phyloP scores from a whole-genome alignment of 2,329 filamentous ascomycete species.

The Aspergillus ochraceoroseus region DNA sequence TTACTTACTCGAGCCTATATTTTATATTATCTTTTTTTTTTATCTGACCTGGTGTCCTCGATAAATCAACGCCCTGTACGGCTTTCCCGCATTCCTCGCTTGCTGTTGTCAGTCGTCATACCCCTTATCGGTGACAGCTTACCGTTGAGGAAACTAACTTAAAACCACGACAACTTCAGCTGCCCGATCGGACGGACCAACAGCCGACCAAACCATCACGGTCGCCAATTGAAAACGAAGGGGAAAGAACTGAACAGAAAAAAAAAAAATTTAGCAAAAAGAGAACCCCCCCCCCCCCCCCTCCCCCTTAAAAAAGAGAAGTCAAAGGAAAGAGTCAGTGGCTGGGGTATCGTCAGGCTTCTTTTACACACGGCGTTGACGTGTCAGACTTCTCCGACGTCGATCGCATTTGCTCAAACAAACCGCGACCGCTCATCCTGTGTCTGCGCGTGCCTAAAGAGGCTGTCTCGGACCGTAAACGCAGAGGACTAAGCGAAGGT shows the following conservation, averaged over 20 bases:
- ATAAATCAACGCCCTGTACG: conserved; percentile 15
- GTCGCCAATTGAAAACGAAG: conserved; percentile 9
- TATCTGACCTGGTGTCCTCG: conserved; percentile 23
- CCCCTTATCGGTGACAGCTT: conserved; percentile 20
- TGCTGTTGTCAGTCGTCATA: conserved; percentile 15
- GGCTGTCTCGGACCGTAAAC: conserved; percentile 25
- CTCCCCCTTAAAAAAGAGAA: neutral
- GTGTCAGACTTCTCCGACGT: conserved; percentile 21
- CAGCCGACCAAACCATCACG: conserved; percentile 13
- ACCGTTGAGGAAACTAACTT: conserved; percentile 18
- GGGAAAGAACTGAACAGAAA: conserved; percentile 12
- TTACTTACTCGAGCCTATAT: conserved; percentile 13
- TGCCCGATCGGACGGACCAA: conserved; percentile 19
- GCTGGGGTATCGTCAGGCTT: too few species aligned
- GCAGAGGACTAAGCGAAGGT: conserved; percentile 37
- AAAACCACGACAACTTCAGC: conserved; percentile 15
- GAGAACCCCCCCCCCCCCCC: too few species aligned
- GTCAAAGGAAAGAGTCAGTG: neutral
- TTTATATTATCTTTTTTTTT: conserved; percentile 8
- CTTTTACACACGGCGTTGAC: conserved; percentile 11
- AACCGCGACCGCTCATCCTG: conserved; percentile 14
- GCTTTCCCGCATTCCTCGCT: conserved; percentile 17
- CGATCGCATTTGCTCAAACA: conserved; percentile 24
- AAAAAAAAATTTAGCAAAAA: conserved; percentile 16
- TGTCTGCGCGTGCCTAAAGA: conserved; percentile 20